These are phyloP conservation scores for Aspergillus avenaceus DNA, from an alignment of 495 filamentous ascomycete genomes.

Conservation along the genomic window DNA sequence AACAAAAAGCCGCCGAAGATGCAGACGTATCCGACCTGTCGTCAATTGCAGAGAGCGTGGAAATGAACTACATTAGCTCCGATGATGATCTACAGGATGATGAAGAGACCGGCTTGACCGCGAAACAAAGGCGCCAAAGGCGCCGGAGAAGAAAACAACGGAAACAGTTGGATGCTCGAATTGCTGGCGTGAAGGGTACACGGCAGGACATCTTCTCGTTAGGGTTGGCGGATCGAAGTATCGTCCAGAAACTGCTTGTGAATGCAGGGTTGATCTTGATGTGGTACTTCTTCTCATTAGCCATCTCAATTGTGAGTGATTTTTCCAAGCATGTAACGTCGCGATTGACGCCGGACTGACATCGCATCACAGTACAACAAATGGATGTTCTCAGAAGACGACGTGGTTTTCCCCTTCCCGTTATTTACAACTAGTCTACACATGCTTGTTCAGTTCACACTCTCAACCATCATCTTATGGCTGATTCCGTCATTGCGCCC, in stretches of 20 bases:
- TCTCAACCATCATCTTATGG: constrained; percentile 76
- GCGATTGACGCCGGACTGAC: not conserved
- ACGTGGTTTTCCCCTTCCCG: constrained; percentile 88
- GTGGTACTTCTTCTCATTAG: constrained; percentile 94
- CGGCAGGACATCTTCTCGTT: constrained; percentile 34
- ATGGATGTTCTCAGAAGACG: constrained; percentile 94
- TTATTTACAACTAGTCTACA: constrained; percentile 94
- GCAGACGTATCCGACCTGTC: constrained; percentile 47
- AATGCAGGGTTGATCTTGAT: constrained; percentile 76
- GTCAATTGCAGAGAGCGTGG: constrained; percentile 48
- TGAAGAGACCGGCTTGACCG: constrained; percentile 83
- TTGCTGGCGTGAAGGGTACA: constrained; percentile 49
- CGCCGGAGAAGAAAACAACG: constrained; percentile 61
- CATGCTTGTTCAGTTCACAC: constrained; percentile 92
- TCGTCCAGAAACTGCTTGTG: constrained; percentile 61
- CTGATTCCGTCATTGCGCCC: constrained; percentile 83
- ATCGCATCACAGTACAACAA: constrained; percentile 78
- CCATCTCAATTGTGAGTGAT: constrained; percentile 82
- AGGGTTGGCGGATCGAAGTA: constrained; percentile 55
- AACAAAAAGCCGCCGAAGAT: constrained; percentile 37
- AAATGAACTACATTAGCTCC: constrained; percentile 53
- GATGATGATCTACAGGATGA: constrained; percentile 80
- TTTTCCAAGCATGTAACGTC: no score
- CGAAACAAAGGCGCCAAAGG: constrained; percentile 62
- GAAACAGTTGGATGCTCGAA: constrained; percentile 68